Evolutionary conservation across 306 rosid genomes (phyloP), one percentile per base, ranked within the genome.

Genomic region (Pyrus communis): DNA sequence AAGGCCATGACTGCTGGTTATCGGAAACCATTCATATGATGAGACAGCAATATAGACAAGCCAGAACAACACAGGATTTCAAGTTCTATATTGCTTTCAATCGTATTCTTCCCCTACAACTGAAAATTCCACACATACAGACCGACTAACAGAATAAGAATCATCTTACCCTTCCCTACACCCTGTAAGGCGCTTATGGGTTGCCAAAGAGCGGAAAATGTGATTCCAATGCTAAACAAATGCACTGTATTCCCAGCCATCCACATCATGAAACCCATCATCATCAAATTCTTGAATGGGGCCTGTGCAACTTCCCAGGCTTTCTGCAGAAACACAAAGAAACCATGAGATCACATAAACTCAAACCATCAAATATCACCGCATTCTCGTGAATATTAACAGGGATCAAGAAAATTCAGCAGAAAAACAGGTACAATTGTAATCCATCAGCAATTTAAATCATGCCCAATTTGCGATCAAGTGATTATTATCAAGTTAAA

Each of bases 231-330:
- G 88, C 99, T 96, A 57, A 96, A 96, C 77, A 96, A 86, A 81
- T 96, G 99, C 67, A 96, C 98, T 1, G 99, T 93, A 62, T 85
- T 88, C 49, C 99, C 99, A 84, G 98, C 97, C 99, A 96, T 96
- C 99, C 99, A 96, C 99, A 96, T 96, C 99, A 96, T 96, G 81
- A 93, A 96, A 9, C 97, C 99, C 99, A 96, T 96, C 99, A 96
- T 96, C 11, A 96, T 54, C 91, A 96, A 86, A 82, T 96, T 96
- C 92, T 96, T 96, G 67, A 96, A 78, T 13, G 99, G 99, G 3
- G 99, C 91, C 85, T 96, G 99, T 13, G 99, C 99, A 74, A 96
- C 96, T 86, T 96, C 99, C 99, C 99, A 96, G 73, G 99, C 98
- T 96, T 96, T 96, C 99, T 96, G 88, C 82, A 74, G 68, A 78